Evolutionary conservation across 225 moss, liverwort and hornwort species (phyloP), one percentile per base, ranked within the genome.

Genomic region (Pseudoscleropodium purum): DNA sequence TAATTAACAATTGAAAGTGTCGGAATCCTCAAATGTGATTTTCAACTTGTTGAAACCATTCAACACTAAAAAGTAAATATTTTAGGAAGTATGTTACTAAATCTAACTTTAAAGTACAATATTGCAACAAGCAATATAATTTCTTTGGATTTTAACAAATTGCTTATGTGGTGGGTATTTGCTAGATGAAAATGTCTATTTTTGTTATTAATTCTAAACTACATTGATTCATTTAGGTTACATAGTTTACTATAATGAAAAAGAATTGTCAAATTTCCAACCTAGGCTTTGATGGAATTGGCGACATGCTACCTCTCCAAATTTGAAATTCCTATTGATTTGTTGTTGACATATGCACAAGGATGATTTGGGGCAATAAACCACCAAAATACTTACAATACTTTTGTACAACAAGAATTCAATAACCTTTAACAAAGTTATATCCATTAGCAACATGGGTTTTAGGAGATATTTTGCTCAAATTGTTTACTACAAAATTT

Each of bases 221-320:
- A 8, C 25, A 39, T 70, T 25, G 14, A 25, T 70, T 70, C 14
- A 39, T 25, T 70, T 70, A 8, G 14, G 1, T 70, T 70, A 39
- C 4, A 27, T 72, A 5, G 5, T 70, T n/a, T 39, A 13, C 7
- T 24, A 72, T 8, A 25, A 26, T 27, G 15, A 15, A 5, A 72
- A 26, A 72, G 27, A 41, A 26, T 72, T 41, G 25, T 6, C 23
- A n/a, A 37, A n/a, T 69, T 2, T 0, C 7, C 16, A 72, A 43
- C 24, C 4, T 72, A 5, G 1, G 15, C 15, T 39, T 67, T 15
- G 39, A 26, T 25, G 8, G 70, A 41, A 70, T 41, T 26, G 3
- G 8, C 1, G 2, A 41, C 8, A 39, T 0, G 0, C 27, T 43
- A 27, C 15, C 3, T 9, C 5, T 1, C 5, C 0, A 15, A 75